phyloP scores from a whole-genome alignment of 1,284 basidiomycete genomes.

The Volvariella surrecta region DNA sequence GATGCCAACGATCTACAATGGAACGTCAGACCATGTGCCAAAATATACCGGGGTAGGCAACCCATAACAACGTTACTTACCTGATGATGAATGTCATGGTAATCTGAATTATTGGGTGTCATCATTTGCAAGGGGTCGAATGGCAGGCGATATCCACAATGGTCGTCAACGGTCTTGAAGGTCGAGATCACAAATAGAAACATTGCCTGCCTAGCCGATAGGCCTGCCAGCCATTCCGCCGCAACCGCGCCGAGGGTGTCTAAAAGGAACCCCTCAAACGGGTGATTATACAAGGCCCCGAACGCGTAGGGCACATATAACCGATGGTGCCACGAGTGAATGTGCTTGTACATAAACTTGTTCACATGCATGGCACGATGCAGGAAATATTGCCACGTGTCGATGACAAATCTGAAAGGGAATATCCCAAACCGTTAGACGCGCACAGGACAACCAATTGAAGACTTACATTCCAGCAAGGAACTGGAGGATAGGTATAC shows the following conservation, averaged over 20 bases:
- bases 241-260: constrained; percentile 81
- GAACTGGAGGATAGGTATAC: constrained; percentile 72
- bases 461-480: constrained; percentile 77
- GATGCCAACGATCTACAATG: constrained; percentile 71
- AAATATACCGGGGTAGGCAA: neutral
- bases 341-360: constrained; percentile 84
- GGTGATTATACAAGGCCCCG: constrained; percentile 97
- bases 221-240: constrained; percentile 62
- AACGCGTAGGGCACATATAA: constrained; percentile 97
- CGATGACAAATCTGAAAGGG: constrained; percentile 75
- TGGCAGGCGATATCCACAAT: constrained; percentile 88
- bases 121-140: constrained; percentile 87
- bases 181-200: constrained; percentile 82
- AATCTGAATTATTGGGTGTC: constrained; percentile 92
- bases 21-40: constrained; percentile 8
- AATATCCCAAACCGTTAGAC: constrained; percentile 8
- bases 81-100: constrained; percentile 98
- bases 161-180: constrained; percentile 96
- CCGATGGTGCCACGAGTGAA: constrained; percentile 95
- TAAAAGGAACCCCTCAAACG: constrained; percentile 88
- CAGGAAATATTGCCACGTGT: constrained; percentile 98
- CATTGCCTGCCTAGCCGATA: constrained; percentile 82
- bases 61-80: constrained; percentile 36
- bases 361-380: constrained; percentile 91
- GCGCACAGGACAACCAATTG: neutral